Base-by-base conservation (phyloP, 768 basidiomycete genomes). In the Amanita jacksonii region DNA sequence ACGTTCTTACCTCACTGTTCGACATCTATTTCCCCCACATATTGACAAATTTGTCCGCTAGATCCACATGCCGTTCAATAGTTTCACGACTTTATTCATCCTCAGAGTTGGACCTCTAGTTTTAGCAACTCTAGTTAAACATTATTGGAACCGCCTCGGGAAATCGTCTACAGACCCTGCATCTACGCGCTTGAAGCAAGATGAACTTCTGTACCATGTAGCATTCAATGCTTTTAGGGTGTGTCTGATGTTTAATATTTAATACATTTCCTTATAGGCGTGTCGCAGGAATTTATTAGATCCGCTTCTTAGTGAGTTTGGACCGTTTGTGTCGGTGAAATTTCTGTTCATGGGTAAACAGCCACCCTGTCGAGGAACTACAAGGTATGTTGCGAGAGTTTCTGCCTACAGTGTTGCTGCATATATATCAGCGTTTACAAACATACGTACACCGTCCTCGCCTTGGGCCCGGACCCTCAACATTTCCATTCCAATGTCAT, bases 351-450 rank as follows among this genome's bases (percentile, higher is more conserved):
- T 31, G 13, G 16, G 34, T 10, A 41, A 42, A 16, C 52, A 89
- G 85, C 38, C 85, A 92, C 60, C 79, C 89, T 0, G 80, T 91
- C 0, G 87, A 92, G 59, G 88, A 90, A 44, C 66, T 90, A 0
- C 89, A 86, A 62, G 69, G 73, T 69, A 45, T 8, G 4, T 16
- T 30, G 16, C 31, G 16, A 12, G 18, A 5, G 25, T n/a, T n/a
- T 12, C 13, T 5, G 18, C 10, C 22, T 31, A 39, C 28, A 31
- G 30, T 22, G 19, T 34, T 32, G 36, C 41, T 18, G 23, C n/a
- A 32, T n/a, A 6, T 10, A 35, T n/a, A 38, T 18, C 20, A 71
- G 75, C 67, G 7, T 89, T 91, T 57, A 74, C 81, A 1, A 90
- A 91, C 54, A 81, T 78, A 0, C 76, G 81, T 13, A 90, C 85